Conservation (phyloP, 257 asterid species). For the Thymus quinquecostatus region DNA sequence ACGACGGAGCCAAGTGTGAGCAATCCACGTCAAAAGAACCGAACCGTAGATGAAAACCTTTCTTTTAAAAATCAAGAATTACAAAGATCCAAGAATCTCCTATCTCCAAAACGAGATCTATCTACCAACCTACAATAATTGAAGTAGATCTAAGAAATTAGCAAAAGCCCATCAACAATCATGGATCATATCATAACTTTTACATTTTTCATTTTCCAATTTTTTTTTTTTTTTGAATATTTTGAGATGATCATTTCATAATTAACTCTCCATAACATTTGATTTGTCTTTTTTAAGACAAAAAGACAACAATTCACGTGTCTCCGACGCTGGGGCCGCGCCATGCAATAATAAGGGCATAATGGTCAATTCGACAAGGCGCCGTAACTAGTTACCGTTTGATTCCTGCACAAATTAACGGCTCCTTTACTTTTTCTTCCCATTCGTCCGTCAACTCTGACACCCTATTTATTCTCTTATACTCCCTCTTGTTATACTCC, state of each 20-base stretch:
- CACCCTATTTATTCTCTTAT: not conserved
- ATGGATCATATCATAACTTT: not conserved
- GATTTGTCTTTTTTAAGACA: slow-evolving; percentile 32
- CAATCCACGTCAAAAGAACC: no score
- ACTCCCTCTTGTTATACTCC: no score
- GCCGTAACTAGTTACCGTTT: slow-evolving; percentile 2
- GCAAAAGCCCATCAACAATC: slow-evolving; percentile 23
- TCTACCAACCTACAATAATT: not conserved
- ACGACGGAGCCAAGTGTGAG: no score
- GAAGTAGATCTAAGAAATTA: slow-evolving; percentile 19
- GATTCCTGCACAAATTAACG: slow-evolving; percentile 24
- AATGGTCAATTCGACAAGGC: not conserved
- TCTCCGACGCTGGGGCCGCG: slow-evolving; percentile 3
- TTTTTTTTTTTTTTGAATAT: no score
- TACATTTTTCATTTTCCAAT: no score
- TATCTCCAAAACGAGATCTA: not conserved
- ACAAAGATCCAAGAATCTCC: no score
- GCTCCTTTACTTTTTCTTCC: not conserved
- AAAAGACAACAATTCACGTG: slow-evolving; percentile 25
- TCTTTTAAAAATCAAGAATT: no score
- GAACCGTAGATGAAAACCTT: no score
- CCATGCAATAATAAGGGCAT: slow-evolving; percentile 14
- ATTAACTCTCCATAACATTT: no score
- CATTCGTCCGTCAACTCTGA: slow-evolving; percentile 5
- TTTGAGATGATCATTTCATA: no score